Conservation (phyloP, 1,139 yeast genomes). For the Blastobotrys proliferans region DNA sequence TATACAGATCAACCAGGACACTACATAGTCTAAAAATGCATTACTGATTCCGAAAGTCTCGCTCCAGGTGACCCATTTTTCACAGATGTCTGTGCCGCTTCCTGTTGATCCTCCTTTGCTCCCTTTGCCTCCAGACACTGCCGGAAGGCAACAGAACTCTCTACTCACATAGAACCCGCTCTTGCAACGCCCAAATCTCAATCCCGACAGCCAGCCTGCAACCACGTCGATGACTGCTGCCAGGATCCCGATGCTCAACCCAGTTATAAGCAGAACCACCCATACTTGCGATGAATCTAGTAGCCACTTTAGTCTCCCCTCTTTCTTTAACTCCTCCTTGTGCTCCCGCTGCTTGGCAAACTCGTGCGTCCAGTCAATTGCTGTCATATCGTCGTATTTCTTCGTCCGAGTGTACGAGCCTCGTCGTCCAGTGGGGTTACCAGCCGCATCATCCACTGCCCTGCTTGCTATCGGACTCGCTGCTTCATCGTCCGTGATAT, state of each 20-base stretch:
- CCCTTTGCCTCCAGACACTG: slow-evolving; percentile 29
- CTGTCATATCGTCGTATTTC: slow-evolving; percentile 34
- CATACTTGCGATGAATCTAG: slow-evolving; percentile 38
- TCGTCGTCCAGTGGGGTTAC: background rate
- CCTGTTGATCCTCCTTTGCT: no score
- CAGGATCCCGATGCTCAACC: slow-evolving; percentile 54
- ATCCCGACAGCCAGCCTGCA: slow-evolving; percentile 60
- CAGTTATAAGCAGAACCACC: slow-evolving; percentile 54
- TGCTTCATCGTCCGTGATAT: no score
- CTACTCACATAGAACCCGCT: slow-evolving; percentile 37
- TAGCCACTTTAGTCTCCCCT: slow-evolving; percentile 16
- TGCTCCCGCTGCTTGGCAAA: slow-evolving; percentile 31
- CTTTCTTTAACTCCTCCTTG: slow-evolving; percentile 18
- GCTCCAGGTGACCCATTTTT: slow-evolving; percentile 44
- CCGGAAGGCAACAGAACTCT: slow-evolving; percentile 37
- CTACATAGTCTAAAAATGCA: slow-evolving; percentile 31
- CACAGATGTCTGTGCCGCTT: slow-evolving; percentile 36
- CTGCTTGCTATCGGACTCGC: no score
- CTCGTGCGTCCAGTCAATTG: slow-evolving; percentile 44
- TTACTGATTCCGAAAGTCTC: slow-evolving; percentile 23
- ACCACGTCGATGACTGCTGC: slow-evolving; percentile 59
- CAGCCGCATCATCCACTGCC: no score
- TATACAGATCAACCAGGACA: slow-evolving; percentile 37
- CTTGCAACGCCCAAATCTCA: slow-evolving; percentile 49
- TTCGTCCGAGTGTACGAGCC: slow-evolving; percentile 3